Percentiles rank a stretch among this genome's conserved stretches.
Conservation (phyloP, 345 rosid genomes). For the Boechera retrofracta region DNA sequence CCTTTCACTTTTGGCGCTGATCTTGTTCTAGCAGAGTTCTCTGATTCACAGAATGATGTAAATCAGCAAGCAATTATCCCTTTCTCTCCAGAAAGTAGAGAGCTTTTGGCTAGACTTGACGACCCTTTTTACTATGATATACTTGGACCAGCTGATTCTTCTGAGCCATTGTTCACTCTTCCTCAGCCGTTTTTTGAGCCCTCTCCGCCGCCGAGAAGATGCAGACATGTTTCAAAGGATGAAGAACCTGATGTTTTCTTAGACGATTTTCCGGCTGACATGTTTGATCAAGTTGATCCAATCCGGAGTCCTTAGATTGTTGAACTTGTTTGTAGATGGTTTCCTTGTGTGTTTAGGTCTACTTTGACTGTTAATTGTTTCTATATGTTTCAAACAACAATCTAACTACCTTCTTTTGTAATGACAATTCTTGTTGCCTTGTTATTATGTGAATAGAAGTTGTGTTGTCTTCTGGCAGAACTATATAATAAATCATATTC, state of each 20-base stretch:
- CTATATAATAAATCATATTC: not conserved
- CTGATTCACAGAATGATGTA: slow-evolving; percentile 35
- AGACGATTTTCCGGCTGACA: slow-evolving; percentile 75
- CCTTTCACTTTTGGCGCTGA: slow-evolving; percentile 45
- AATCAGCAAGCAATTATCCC: slow-evolving; percentile 49
- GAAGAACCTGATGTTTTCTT: slow-evolving; percentile 61
- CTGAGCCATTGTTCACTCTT: slow-evolving; percentile 49
- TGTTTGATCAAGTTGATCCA: slow-evolving; percentile 68
- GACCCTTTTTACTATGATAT: slow-evolving; percentile 61
- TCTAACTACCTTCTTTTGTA: slow-evolving; percentile 35
- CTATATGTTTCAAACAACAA: slow-evolving; percentile 13
- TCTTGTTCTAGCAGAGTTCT: slow-evolving; percentile 28
- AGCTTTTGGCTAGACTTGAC: slow-evolving; percentile 59
- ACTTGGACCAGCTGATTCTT: slow-evolving; percentile 55
- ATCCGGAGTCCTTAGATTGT: slow-evolving; percentile 57
- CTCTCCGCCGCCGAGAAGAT: slow-evolving; percentile 29
- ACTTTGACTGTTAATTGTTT: slow-evolving; percentile 3
- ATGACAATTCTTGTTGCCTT: slow-evolving; percentile 18
- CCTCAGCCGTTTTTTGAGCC: slow-evolving; percentile 59
- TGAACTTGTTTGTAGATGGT: slow-evolving; percentile 5
- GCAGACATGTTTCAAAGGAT: slow-evolving; percentile 42
- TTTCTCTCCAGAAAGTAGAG: slow-evolving; percentile 62
- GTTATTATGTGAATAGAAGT: not conserved
- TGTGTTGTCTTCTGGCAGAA: not conserved
- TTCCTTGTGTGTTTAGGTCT: slow-evolving; percentile 33